Percentiles rank a stretch among this genome's conserved stretches.
These are phyloP conservation scores for Aeschynomene evenia DNA, from an alignment of 306 rosid genomes.

Conservation along the genomic window DNA sequence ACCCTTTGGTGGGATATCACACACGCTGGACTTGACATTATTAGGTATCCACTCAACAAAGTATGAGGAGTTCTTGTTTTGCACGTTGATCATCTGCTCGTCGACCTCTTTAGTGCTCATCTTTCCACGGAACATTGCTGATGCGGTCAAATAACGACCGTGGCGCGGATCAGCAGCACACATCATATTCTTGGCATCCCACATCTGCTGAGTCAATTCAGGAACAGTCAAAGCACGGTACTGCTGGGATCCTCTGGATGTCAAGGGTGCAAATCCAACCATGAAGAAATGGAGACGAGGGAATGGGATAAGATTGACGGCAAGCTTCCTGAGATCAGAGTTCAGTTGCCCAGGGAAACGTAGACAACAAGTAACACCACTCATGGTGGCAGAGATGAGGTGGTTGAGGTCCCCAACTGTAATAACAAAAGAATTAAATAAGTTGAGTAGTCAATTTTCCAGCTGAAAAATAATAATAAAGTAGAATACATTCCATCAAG, in stretches of 20 bases:
- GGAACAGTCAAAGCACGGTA: constrained; percentile 55
- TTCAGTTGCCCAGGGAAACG: constrained; percentile 57
- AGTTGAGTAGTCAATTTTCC: not conserved
- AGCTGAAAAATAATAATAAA: constrained; percentile 1
- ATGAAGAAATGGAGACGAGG: constrained; percentile 52
- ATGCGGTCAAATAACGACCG: constrained; percentile 53
- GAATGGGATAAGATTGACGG: constrained; percentile 57
- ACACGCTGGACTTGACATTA: constrained; percentile 52
- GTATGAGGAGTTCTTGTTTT: constrained; percentile 58
- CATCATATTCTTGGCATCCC: constrained; percentile 60
- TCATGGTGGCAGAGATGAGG: constrained; percentile 55
- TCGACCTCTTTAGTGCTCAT: constrained; percentile 60
- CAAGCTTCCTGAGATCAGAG: constrained; percentile 55
- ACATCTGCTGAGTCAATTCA: constrained; percentile 55
- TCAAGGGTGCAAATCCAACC: constrained; percentile 57
- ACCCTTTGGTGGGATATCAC: constrained; percentile 56
- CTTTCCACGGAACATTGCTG: constrained; percentile 60
- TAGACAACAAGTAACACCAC: constrained; percentile 58
- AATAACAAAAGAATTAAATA: not conserved
- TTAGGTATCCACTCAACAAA: constrained; percentile 59
- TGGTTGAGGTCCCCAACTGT: constrained; percentile 59
- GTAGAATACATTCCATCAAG: not conserved
- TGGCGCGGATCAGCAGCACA: constrained; percentile 61
- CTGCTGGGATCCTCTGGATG: constrained; percentile 57
- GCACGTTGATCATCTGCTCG: constrained; percentile 55